Conservation (phyloP, 352 stramenopile species). For the Phytopythium aichiense region DNA sequence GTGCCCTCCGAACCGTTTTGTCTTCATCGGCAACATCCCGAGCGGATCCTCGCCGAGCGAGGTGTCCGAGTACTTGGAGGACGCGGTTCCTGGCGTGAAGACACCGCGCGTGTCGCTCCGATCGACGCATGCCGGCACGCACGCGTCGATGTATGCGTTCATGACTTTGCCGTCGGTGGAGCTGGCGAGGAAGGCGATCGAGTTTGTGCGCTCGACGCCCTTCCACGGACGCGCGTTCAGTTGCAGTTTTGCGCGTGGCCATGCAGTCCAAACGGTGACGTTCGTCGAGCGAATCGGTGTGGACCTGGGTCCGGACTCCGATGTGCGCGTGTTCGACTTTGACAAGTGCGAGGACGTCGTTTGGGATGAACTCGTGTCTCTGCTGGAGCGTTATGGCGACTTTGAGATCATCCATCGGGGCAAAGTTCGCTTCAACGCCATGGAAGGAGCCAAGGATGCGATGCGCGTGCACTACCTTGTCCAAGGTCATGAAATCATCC, state of each 20-base stretch:
- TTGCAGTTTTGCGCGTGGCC: slow-evolving; percentile 67
- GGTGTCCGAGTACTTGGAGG: slow-evolving; percentile 46
- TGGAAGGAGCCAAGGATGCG: slow-evolving; percentile 55
- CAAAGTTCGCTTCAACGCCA: slow-evolving; percentile 46
- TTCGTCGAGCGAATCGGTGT: slow-evolving; percentile 53
- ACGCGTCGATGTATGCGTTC: slow-evolving; percentile 54
- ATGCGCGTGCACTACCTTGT: slow-evolving; percentile 48
- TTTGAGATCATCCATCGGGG: slow-evolving; percentile 35
- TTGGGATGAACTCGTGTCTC: slow-evolving; percentile 42
- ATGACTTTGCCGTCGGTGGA: slow-evolving; percentile 52
- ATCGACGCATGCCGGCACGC: slow-evolving; percentile 18
- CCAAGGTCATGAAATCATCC: slow-evolving; percentile 50
- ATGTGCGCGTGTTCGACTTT: slow-evolving; percentile 48
- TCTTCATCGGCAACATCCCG: slow-evolving; percentile 72
- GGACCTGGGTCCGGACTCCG: slow-evolving; percentile 29
- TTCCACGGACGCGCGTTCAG: slow-evolving; percentile 44
- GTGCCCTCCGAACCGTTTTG: slow-evolving; percentile 61
- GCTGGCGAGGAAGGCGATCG: slow-evolving; percentile 51
- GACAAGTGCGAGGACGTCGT: slow-evolving; percentile 30
- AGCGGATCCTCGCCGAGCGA: slow-evolving; percentile 29
- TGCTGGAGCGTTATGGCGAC: slow-evolving; percentile 43
- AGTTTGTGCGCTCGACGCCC: slow-evolving; percentile 33
- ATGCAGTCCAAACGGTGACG: slow-evolving; percentile 50
- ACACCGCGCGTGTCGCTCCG: slow-evolving; percentile 56
- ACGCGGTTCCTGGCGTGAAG: slow-evolving; percentile 45